Base-by-base conservation (phyloP, 352 stramenopile genomes). In the Pythium guiyangense region DNA sequence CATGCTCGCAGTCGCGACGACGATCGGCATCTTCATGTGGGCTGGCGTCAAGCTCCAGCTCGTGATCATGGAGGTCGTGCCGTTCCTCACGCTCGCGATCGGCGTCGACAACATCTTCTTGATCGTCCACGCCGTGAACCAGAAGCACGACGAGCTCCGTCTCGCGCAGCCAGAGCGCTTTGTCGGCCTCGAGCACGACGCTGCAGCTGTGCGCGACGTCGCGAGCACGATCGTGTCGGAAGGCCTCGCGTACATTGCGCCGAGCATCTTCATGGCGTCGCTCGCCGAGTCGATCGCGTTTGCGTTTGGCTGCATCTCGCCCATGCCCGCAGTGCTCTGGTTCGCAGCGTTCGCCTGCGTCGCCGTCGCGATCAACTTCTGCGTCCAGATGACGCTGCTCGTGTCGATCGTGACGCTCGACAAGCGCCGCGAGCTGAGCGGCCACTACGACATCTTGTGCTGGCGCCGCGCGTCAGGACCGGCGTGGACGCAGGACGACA, bases 81-180 rank as follows among this genome's bases (percentile, higher is more conserved):
- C 83, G 35, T 70, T 90, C 54, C 57, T 90, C 43, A 75, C 73
- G 31, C 63, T 92, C 0, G 79, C 74, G 1, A 87, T 92, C 42
- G 76, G 78, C n/a, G 73, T 85, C 10, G 77, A 83, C 31, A 86
- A 89, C 43, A 79, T 90, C 35, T 90, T 90, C 52, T 59, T 86
- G 18, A 66, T 92, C 40, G 67, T 90, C 9, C 64, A 88, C 54
- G 72, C 79, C 25, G 46, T 89, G 8, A 69, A 90, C 9, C 64
- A 87, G 60, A 66, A 66, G 44, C 54, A 70, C 79, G 31, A 49
- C 89, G 10, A 67, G 70, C n/a, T 42, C 75, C 31, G 79, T 76
- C 35, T 47, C 55, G n/a, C 27, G 52, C 71, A 90, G 52, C 40
- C 67, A 4, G 66, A 81, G 49, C 37, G 82, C 18, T 88, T 88